Evolutionary conservation across 345 rosid genomes (phyloP), one percentile per base, ranked within the genome.

Genomic region (Kernera saxatilis): DNA sequence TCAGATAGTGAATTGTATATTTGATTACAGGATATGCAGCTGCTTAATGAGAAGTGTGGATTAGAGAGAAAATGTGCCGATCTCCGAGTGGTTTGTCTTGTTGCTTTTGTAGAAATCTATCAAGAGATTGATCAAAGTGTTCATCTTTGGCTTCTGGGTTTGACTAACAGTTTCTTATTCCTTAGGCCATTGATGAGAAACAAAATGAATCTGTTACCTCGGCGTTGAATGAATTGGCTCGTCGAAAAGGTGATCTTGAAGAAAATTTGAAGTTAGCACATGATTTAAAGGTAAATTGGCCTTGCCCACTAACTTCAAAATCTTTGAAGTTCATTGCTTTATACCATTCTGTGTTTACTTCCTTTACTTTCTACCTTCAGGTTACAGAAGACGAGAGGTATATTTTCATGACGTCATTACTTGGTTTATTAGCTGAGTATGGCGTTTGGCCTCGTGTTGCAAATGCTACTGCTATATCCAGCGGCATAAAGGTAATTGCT

Each of bases 51-150:
- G 67, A 89, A 88, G 74, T 88, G 79, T 79, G 80, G 82, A 3
- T 68, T 87, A 72, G 99, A 94, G 81, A 88, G 89, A 84, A 89
- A 85, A 79, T 80, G 88, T 64, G 84, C 99, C n/a, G 96, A 94
- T 71, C 84, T 94, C 52, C 80, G 96, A 74, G 84, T 89, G 96
- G 99, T 93, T 73, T 59, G 90, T 87, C 51, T 55, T 30, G 6
- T 78, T 48, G 13, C 15, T 70, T 74, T 39, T 58, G 4, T 69
- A 19, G 2, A 7, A 29, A 3, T 39, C 0, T 70, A 8, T 66
- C 32, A n/a, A 51, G 22, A 22, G 22, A 22, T 71, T 22, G 69
- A 56, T 71, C 54, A 39, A 79, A 59, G 55, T 56, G 9, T 40
- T 64, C 36, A 43, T 70, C 69, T 81, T 55, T 65, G 29, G 54